These are phyloP conservation scores for Leptomonas pyrrhocoris DNA, from an alignment of 208 protist species.

Conservation along the genomic window DNA sequence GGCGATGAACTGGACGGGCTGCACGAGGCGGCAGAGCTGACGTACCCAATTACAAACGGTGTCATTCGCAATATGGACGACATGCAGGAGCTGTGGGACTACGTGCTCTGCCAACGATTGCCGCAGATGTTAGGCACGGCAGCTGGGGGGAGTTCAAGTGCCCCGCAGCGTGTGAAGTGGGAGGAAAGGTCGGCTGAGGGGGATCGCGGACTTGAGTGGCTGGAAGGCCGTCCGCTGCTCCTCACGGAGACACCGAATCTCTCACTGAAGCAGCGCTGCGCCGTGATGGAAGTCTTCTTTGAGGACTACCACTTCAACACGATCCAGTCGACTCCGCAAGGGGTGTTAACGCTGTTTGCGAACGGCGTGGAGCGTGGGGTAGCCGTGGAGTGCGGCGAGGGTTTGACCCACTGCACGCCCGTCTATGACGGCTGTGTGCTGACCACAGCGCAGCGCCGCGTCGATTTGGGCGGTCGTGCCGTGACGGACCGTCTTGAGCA, in stretches of 20 bases:
- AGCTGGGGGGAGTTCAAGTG: neutral
- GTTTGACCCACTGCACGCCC: conserved; percentile 98
- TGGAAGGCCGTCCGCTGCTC: conserved; percentile 64
- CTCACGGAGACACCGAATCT: conserved; percentile 97
- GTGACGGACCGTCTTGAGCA: conserved; percentile 96
- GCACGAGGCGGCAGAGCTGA: conserved; percentile 38
- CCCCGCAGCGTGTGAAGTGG: neutral
- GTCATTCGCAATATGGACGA: conserved; percentile 97
- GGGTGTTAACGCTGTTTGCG: conserved; percentile 96
- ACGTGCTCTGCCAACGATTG: conserved; percentile 80
- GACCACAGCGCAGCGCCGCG: conserved; percentile 62
- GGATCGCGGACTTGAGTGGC: conserved; percentile 14
- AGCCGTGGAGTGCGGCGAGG: conserved; percentile 98
- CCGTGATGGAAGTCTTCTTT: conserved; percentile 95
- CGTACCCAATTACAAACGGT: conserved; percentile 97
- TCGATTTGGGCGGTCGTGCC: conserved; percentile 97
- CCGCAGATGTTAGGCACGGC: neutral
- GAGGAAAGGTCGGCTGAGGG: neutral
- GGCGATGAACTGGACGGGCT: conserved; percentile 18
- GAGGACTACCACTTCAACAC: conserved; percentile 95
- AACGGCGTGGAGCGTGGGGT: conserved; percentile 96
- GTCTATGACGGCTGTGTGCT: conserved; percentile 96
- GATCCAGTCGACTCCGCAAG: conserved; percentile 92
- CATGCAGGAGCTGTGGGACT: conserved; percentile 97
- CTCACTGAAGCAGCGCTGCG: conserved; percentile 90